Evolutionary conservation across 2,329 filamentous ascomycete species (phyloP), one percentile per base, ranked within the genome.

Genomic region (Didymella lethalis): DNA sequence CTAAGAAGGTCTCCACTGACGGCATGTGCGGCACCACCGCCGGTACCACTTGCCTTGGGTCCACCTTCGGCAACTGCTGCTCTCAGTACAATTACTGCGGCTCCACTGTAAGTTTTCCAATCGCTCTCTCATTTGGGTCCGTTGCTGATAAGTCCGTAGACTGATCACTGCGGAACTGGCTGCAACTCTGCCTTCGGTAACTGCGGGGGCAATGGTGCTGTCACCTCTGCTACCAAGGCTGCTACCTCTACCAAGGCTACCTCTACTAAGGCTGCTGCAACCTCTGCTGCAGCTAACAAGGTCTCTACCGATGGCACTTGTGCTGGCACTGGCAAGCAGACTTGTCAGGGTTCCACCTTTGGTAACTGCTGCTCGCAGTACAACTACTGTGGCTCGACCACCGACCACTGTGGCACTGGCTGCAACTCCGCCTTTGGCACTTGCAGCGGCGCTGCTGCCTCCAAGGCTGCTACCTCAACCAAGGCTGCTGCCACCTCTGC

Each of bases 51-150:
- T 83, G 81, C 66, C 61, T 71, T 16, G 80, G 79, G 31, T 79
- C 76, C 53, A 54, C 67, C 5, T 82, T 79, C 59, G 80, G 80
- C 4, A 73, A 78, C 64, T 82, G 81, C 72, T 83, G 81, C 72
- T 79, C 75, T n/a, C 67, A 44, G 41, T 44, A 44, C 41, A 44
- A 44, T 25, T 44, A 44, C 41, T 44, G 41, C 16, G 41, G 41
- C 10, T 44, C 41, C 6, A 44, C 41, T 23, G 31, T 32, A 32
- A 32, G 31, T 32, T 32, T 4, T 14, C 14, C 31, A 2, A 16
- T 32, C 31, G 31, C 31, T 32, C 6, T 32, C 31, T 16, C 12
- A 32, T 14, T 14, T 32, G 31, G 31, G 12, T 32, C 12, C 31
- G 16, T 32, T 32, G 14, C 12, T 32, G 31, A 32, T 11, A 32